Evolutionary conservation across 352 stramenopile species (phyloP).

Genomic region (Pythium aristosporum): DNA sequence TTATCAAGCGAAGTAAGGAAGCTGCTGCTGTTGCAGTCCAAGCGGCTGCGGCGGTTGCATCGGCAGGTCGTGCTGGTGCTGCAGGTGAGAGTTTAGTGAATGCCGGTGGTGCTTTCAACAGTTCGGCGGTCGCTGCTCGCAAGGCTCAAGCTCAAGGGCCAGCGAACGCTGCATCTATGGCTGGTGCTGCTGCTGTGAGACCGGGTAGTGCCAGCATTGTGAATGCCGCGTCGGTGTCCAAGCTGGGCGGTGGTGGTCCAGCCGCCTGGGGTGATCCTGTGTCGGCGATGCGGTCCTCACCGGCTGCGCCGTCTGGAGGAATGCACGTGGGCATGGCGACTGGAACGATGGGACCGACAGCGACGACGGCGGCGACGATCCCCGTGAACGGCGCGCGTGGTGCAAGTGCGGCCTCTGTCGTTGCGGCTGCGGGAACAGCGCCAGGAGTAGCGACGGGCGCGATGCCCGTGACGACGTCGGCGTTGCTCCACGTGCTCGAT

Average conservation of each 20-base stretch:
- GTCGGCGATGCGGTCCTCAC: conserved; percentile 8
- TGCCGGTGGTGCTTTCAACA: conserved; percentile 42
- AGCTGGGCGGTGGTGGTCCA: conserved; percentile 4
- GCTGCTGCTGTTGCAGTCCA: conserved; percentile 72
- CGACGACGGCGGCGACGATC: background rate
- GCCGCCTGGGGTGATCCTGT: conserved; percentile 20
- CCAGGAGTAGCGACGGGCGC: conserved; percentile 11
- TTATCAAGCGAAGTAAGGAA: conserved; percentile 87
- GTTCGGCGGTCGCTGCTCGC: conserved; percentile 22
- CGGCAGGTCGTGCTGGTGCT: conserved; percentile 32
- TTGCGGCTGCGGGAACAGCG: too few species aligned
- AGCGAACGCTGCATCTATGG: conserved; percentile 4
- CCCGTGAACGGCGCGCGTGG: background rate
- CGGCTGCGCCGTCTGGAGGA: conserved; percentile 3
- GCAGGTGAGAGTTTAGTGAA: conserved; percentile 46
- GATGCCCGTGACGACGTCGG: conserved; percentile 78
- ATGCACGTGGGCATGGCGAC: conserved; percentile 11
- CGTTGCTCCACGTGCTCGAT: conserved; percentile 77
- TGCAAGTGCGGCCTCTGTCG: background rate
- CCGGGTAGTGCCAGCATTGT: background rate
- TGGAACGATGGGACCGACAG: background rate
- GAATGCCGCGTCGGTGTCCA: conserved; percentile 1
- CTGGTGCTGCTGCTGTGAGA: background rate
- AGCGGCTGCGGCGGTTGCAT: conserved; percentile 63
- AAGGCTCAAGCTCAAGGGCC: conserved; percentile 10